Percentiles rank a stretch among this genome's conserved stretches.
Conservation (phyloP, 768 basidiomycete species). For the Lentinula detonsa region DNA sequence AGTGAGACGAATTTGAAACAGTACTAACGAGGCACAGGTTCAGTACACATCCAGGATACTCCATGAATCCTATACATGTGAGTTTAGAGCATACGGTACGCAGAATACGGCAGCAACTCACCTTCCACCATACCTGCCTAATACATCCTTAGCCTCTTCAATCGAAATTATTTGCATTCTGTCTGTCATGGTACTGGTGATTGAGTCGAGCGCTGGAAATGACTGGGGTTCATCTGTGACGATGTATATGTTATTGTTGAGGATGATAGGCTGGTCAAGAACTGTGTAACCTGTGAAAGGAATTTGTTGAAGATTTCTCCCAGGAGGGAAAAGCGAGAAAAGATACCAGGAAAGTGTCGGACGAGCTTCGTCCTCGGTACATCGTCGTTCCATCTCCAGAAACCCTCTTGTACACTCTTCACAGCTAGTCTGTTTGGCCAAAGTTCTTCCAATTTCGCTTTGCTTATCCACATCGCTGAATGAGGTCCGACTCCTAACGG, state of each 20-base stretch:
- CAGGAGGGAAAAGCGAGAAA: not conserved
- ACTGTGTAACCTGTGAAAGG: slow-evolving; percentile 66
- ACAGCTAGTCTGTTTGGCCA: slow-evolving; percentile 18
- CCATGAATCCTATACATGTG: slow-evolving; percentile 48
- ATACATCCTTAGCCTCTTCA: slow-evolving; percentile 35
- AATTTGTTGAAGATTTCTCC: not conserved
- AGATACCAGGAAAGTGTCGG: slow-evolving; percentile 61
- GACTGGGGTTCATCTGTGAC: slow-evolving; percentile 58
- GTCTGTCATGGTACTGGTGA: slow-evolving; percentile 35
- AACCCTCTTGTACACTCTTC: slow-evolving; percentile 43
- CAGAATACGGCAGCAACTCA: slow-evolving; percentile 18
- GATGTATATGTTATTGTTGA: slow-evolving; percentile 67
- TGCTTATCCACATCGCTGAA: slow-evolving; percentile 38
- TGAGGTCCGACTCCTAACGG: slow-evolving; percentile 31
- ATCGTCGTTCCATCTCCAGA: slow-evolving; percentile 48
- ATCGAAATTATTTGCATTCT: slow-evolving; percentile 59
- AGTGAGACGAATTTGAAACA: not conserved
- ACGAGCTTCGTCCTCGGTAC: slow-evolving; percentile 52
- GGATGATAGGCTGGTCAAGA: slow-evolving; percentile 74
- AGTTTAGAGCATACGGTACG: not conserved
- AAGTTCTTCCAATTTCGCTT: slow-evolving; percentile 20
- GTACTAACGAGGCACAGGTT: slow-evolving; percentile 42
- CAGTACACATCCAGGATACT: slow-evolving; percentile 61
- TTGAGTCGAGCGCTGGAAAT: slow-evolving; percentile 53
- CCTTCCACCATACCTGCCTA: slow-evolving; percentile 53